These are phyloP conservation scores for Ulota crispa DNA, from an alignment of 225 moss, liverwort and hornwort genomes.

Conservation along the genomic window DNA sequence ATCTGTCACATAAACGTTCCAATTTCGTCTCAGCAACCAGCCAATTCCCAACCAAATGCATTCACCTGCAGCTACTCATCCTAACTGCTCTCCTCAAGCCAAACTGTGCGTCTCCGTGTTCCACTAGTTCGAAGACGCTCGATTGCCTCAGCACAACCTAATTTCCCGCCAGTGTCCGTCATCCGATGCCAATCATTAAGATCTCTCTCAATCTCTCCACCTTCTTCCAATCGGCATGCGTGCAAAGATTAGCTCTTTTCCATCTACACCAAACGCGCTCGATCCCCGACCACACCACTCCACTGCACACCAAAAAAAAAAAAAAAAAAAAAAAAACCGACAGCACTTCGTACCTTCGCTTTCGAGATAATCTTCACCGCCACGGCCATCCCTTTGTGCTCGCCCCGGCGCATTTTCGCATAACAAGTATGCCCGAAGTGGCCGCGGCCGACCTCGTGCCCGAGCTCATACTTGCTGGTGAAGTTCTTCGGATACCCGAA, in stretches of 20 bases:
- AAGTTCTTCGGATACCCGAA: slow-evolving; percentile 88
- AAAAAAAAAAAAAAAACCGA: neutral
- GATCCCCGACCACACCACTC: slow-evolving; percentile 8
- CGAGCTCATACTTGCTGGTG: slow-evolving; percentile 87
- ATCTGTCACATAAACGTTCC: slow-evolving; percentile 57
- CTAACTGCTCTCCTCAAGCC: neutral
- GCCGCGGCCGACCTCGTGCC: slow-evolving; percentile 89
- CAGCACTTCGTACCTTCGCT: slow-evolving; percentile 63
- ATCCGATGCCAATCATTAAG: neutral
- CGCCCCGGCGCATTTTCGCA: slow-evolving; percentile 88
- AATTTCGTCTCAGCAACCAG: slow-evolving; percentile 23
- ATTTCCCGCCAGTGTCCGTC: neutral
- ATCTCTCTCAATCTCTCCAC: neutral
- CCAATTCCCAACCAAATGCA: neutral
- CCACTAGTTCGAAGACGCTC: neutral
- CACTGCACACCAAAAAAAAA: neutral
- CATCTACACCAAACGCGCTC: neutral
- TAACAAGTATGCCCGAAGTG: slow-evolving; percentile 94
- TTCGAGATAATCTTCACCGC: slow-evolving; percentile 97
- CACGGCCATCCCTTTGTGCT: slow-evolving; percentile 86
- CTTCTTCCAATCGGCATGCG: neutral
- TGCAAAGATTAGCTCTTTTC: slow-evolving; percentile 5
- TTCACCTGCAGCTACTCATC: neutral
- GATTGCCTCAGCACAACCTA: slow-evolving; percentile 22
- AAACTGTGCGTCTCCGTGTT: neutral